Evolutionary conservation across 164 flowering plant genomes (phyloP).

Genomic region (Tinospora cordifolia): DNA sequence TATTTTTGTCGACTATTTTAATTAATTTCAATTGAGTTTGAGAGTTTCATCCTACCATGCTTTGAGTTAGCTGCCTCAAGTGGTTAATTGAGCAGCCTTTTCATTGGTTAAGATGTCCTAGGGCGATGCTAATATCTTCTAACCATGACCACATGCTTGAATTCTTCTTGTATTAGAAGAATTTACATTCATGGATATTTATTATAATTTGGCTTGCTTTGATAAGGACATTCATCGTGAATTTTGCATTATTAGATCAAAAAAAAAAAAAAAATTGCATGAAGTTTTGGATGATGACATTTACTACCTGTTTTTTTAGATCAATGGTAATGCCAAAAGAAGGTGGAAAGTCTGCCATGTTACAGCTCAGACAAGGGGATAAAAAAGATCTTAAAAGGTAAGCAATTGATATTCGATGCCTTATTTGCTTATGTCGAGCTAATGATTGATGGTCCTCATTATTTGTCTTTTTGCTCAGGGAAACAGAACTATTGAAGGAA

Average conservation of each 20-base stretch:
- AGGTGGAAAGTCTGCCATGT: constrained; percentile 30
- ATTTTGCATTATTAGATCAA: neutral
- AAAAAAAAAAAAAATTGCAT: neutral
- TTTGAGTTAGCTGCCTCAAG: neutral
- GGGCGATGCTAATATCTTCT: neutral
- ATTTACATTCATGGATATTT: too few species aligned
- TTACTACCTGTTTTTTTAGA: too few species aligned
- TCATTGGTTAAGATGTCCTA: neutral
- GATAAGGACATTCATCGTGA: neutral
- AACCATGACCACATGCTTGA: neutral
- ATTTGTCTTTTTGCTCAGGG: constrained; percentile 38
- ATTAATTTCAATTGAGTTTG: neutral
- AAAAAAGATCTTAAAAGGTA: constrained; percentile 52
- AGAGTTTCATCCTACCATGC: neutral
- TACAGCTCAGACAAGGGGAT: constrained; percentile 49
- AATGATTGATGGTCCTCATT: neutral
- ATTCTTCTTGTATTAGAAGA: neutral
- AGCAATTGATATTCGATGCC: constrained; percentile 11
- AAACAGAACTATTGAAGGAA: constrained; percentile 66
- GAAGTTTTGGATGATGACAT: neutral
- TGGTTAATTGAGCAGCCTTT: neutral
- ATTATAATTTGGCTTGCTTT: too few species aligned
- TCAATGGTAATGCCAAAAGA: constrained; percentile 14
- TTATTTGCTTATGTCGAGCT: neutral
- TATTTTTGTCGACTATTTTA: too few species aligned